Base-by-base conservation (phyloP, 2,329 filamentous ascomycete genomes). In the Colletotrichum liaoningense region DNA sequence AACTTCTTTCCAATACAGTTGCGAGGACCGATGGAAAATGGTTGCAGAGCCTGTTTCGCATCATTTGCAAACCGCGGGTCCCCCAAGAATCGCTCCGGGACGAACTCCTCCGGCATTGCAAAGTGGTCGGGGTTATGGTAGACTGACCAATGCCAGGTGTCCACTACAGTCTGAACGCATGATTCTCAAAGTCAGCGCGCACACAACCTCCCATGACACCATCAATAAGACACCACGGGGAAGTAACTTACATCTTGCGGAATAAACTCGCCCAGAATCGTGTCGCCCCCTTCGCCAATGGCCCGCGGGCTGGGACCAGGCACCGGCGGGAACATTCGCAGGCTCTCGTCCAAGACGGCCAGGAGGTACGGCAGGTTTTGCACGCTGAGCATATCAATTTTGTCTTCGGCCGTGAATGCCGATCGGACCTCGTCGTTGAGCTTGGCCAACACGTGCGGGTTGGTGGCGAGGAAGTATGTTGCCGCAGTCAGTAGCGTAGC, bases 281-380 rank as follows among this genome's bases (percentile, higher is more conserved):
- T 55, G 11, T 55, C 52, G 52, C 52, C 52, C 2, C 52, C 52
- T 26, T 55, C 52, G 11, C 52, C 52, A 55, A 55, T 55, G 9
- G 24, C 24, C 4, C 52, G 52, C n/a, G 52, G 52, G 42, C 42
- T 49, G 19, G 42, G 42, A n/a, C 42, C 42, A n/a, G 75, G 65
- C 2, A 74, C 75, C 2, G 77, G 77, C 14, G 84, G 83, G 67
- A 83, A 86, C 11, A 84, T 74, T 11, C 86, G 78, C 58, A 88
- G 75, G 3, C 77, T 78, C 77, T 88, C 86, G 1, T 85, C 79
- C 12, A 87, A 73, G 42, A 78, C 79, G 1, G 84, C 85, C 12
- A 80, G 74, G 58, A 87, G 77, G 60, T 85, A 86, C 1, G 76
- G 64, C 0, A 86, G 76, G 7, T 77, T 73, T 46, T 77, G 73